A percentile compares a stretch with the other conserved stretches of the same genome.
phyloP scores from a whole-genome alignment of 805 yeast species.

The Hanseniaspora clermontiae region DNA sequence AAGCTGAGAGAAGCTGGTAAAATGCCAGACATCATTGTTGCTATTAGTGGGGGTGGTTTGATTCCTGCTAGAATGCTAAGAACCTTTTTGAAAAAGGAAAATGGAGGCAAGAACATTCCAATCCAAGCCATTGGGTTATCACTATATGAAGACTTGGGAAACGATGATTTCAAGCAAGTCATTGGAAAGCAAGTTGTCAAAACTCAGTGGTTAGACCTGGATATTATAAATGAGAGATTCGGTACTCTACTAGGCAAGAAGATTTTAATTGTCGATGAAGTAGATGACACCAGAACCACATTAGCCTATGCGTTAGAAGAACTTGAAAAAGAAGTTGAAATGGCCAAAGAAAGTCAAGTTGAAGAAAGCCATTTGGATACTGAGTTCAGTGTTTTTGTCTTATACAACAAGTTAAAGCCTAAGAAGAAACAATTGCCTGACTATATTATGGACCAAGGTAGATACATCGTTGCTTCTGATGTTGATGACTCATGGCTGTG shows the following conservation, averaged over 20 bases:
- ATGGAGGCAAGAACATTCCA: constrained; percentile 53
- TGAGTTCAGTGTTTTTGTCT: constrained; percentile 60
- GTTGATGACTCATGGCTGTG: constrained; percentile 76
- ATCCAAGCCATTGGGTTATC: constrained; percentile 61
- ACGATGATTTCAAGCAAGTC: constrained; percentile 32
- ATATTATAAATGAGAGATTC: constrained; percentile 53
- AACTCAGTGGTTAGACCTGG: constrained; percentile 84
- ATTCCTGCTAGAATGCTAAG: constrained; percentile 57
- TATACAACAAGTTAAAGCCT: constrained; percentile 72
- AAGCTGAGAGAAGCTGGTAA: constrained; percentile 33
- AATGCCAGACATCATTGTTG: constrained; percentile 46
- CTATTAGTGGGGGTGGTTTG: constrained; percentile 65
- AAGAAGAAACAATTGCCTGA: constrained; percentile 63
- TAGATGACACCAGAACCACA: constrained; percentile 85
- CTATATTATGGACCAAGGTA: constrained; percentile 47
- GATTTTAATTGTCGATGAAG: constrained; percentile 76
- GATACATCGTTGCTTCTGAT: constrained; percentile 61
- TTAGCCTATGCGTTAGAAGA: constrained; percentile 73
- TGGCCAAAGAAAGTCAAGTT: constrained; percentile 1
- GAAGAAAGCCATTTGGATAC: constrained; percentile 38
- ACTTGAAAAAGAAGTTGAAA: constrained; percentile 40
- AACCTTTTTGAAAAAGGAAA: constrained; percentile 41
- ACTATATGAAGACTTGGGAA: constrained; percentile 45
- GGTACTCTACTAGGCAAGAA: constrained; percentile 71
- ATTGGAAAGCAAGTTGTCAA: constrained; percentile 73